Base-by-base conservation (phyloP, 2,329 filamentous ascomycete genomes). In the Beauveria pseudobassiana region DNA sequence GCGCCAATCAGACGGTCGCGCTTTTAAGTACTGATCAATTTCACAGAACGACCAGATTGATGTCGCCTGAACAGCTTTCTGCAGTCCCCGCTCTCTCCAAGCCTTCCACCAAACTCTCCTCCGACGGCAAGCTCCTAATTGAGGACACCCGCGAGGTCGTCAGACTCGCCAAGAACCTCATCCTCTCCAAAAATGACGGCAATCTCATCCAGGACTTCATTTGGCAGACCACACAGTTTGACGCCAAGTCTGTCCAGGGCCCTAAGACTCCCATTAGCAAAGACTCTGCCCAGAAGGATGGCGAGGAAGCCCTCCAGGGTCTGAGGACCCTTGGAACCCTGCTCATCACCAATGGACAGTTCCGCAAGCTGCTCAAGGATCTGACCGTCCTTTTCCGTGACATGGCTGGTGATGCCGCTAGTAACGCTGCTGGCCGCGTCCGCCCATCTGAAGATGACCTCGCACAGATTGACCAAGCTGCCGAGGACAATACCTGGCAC, bases 131-230 rank as follows among this genome's bases (percentile, higher is more conserved):
- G 72, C 75, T 77, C n/a, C 83, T 99, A 2, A 85, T 97, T 3
- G 77, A 79, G 48, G 93, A 98, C 67, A 77, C 95, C 62, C 86
- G 85, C 64, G 81, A 90, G 59, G 91, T 96, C 57, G 87, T 99
- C 51, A 85, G 89, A 69, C 85, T 95, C 73, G 89, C 93, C 63
- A 96, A 97, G 80, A 77, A 87, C 62, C 82, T 99, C 14, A 78
- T 98, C 9, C 80, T 99, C 28, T 89, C 88, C 77, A 99, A 98
- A 83, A 99, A 99, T 72, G 85, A 96, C 63, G 95, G 93, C 71
- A 92, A 99, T 70, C 78, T 98, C 62, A 79, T 99, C 22, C 95
- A 99, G 72, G 93, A 99, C 70, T 98, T 99, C 76, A 91, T 98
- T 76, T 99, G 90, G 89, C 90, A 96, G 72, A 93, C 92, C 0